Evolutionary conservation across 257 asterid species (phyloP).

Genomic region (Lantana camara): DNA sequence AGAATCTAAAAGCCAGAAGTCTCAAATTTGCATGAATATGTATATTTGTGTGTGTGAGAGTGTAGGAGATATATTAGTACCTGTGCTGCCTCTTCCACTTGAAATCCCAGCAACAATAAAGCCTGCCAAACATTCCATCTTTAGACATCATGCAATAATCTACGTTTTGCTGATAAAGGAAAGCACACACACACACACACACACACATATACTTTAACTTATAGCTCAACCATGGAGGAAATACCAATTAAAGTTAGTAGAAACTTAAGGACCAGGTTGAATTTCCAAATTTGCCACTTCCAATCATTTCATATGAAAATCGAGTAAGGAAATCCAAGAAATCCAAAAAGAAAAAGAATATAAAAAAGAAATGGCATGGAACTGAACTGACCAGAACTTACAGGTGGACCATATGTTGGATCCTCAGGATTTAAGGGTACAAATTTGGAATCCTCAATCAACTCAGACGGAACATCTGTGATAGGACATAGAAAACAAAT

Average conservation of each 20-base stretch:
- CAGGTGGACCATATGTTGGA: slow-evolving; percentile 87
- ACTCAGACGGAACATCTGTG: slow-evolving; percentile 71
- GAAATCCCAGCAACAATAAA: slow-evolving; percentile 74
- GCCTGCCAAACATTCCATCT: slow-evolving; percentile 52
- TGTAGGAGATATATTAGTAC: slow-evolving; percentile 36
- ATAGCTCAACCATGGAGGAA: neutral
- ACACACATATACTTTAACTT: neutral
- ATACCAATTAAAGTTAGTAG: too few species aligned
- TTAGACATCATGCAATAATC: neutral
- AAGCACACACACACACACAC: neutral
- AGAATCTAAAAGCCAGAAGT: neutral
- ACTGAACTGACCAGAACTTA: slow-evolving; percentile 77
- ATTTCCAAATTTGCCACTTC: neutral
- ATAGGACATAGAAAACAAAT: slow-evolving; percentile 15
- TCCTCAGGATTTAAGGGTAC: slow-evolving; percentile 75
- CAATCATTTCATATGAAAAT: slow-evolving; percentile 1
- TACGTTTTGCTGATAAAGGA: neutral
- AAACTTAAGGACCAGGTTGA: neutral
- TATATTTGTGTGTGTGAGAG: neutral
- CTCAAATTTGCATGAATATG: neutral
- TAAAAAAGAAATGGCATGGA: slow-evolving; percentile 24
- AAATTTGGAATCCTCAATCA: slow-evolving; percentile 82
- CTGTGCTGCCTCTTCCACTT: slow-evolving; percentile 73
- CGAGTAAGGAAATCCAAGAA: neutral
- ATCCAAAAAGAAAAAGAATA: neutral